Evolutionary conservation across 2,329 filamentous ascomycete species (phyloP).

Genomic region (Chaetothyriales sp.): DNA sequence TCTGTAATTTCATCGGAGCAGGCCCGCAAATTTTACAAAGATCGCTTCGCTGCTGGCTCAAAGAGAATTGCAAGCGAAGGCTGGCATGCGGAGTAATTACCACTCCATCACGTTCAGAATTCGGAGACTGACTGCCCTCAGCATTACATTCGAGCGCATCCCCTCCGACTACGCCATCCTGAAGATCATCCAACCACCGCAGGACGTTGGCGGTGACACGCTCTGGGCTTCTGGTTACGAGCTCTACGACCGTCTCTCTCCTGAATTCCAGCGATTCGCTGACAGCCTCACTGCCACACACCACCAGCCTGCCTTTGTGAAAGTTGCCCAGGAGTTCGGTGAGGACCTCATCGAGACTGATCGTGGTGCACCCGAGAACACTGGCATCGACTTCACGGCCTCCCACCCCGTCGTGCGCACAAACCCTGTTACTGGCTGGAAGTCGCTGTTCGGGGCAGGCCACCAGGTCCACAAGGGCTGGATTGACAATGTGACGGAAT

Average conservation of each 20-base stretch:
- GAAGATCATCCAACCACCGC: constrained; percentile 41
- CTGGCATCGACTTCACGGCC: constrained; percentile 38
- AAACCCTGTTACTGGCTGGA: constrained; percentile 53
- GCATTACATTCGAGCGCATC: constrained; percentile 48
- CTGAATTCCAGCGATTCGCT: constrained; percentile 36
- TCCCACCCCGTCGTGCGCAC: constrained; percentile 43
- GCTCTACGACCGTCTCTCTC: constrained; percentile 46
- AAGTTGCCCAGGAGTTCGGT: constrained; percentile 21
- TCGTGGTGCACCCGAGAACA: constrained; percentile 43
- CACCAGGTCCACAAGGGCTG: constrained; percentile 18
- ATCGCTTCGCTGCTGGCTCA: constrained; percentile 18
- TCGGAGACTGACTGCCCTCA: constrained; percentile 23
- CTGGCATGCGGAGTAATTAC: constrained; percentile 34
- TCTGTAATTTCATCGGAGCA: constrained; percentile 35
- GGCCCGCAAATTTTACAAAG: constrained; percentile 25
- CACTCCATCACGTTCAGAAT: constrained; percentile 31
- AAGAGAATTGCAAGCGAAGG: constrained; percentile 24
- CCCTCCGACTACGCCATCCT: constrained; percentile 52
- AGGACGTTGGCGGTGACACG: constrained; percentile 41
- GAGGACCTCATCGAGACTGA: constrained; percentile 21
- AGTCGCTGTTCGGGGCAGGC: constrained; percentile 29
- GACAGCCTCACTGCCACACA: constrained; percentile 28
- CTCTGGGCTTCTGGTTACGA: constrained; percentile 57
- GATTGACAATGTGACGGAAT: constrained; percentile 23
- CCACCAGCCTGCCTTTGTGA: constrained; percentile 21